phyloP scores from a whole-genome alignment of 768 basidiomycete species.

The Auriscalpium microsporum region DNA sequence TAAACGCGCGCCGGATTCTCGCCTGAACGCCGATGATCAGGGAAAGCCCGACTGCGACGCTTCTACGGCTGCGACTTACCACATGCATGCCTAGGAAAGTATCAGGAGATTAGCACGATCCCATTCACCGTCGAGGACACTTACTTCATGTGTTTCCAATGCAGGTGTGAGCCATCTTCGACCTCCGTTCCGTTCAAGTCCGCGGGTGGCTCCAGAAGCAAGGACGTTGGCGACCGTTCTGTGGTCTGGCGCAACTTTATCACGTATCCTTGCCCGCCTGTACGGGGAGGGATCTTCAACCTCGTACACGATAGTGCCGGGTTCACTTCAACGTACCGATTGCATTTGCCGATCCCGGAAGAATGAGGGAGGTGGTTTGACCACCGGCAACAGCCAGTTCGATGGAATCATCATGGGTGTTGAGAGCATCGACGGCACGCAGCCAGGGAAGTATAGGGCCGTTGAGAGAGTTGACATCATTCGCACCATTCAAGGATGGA shows the following conservation, averaged over 20 bases:
- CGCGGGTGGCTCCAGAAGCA: slow-evolving; percentile 71
- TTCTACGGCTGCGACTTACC: neutral
- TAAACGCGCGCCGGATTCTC: slow-evolving; percentile 19
- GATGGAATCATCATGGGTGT: slow-evolving; percentile 64
- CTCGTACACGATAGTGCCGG: too few relatives aligned
- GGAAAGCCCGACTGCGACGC: too few relatives aligned
- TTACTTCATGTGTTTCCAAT: slow-evolving; percentile 77
- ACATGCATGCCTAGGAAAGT: neutral
- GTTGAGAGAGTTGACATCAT: slow-evolving; percentile 49
- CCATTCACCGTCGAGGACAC: slow-evolving; percentile 8
- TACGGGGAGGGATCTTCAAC: neutral
- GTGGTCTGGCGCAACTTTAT: slow-evolving; percentile 71
- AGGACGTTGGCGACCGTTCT: slow-evolving; percentile 62
- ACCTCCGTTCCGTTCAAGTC: slow-evolving; percentile 44
- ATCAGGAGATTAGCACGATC: neutral
- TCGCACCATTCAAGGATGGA: slow-evolving; percentile 27
- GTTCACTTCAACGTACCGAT: too few relatives aligned
- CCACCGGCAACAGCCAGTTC: slow-evolving; percentile 55
- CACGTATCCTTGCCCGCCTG: slow-evolving; percentile 66
- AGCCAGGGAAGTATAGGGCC: slow-evolving; percentile 53
- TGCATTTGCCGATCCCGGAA: slow-evolving; percentile 60
- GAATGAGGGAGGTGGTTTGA: slow-evolving; percentile 65
- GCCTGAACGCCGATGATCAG: neutral
- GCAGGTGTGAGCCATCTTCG: slow-evolving; percentile 36
- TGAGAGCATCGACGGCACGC: slow-evolving; percentile 61